A percentile compares a stretch with the other conserved stretches of the same genome.
Conservation (phyloP, 306 rosid species). For the Cicer yamashitae region DNA sequence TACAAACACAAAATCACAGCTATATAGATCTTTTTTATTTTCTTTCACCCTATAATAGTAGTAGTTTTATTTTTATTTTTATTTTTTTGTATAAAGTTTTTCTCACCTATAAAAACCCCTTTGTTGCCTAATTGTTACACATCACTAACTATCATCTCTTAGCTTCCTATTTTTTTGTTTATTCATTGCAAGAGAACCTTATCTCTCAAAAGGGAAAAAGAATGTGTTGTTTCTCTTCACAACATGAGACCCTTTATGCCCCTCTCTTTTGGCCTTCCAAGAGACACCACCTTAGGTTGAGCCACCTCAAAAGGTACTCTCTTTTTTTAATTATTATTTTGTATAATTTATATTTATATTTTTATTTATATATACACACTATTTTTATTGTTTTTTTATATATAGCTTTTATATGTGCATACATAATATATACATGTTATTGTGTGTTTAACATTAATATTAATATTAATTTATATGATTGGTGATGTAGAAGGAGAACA, state of each 20-base stretch:
- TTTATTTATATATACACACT: too few species aligned
- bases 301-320: constrained; percentile 63
- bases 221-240: constrained; percentile 65
- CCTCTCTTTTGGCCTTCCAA: constrained; percentile 55
- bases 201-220: constrained; percentile 41
- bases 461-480: not conserved
- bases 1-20: constrained; percentile 59
- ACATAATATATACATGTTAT: not conserved
- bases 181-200: constrained; percentile 27
- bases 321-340: not conserved
- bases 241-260: constrained; percentile 43
- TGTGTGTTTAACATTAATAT: constrained; percentile 22
- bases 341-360: too few species aligned
- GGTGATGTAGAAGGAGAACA: constrained; percentile 58
- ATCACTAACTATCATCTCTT: constrained; percentile 39
- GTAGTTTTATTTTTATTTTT: too few species aligned
- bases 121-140: constrained; percentile 43
- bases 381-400: not conserved
- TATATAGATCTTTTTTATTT: constrained; percentile 28
- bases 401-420: not conserved
- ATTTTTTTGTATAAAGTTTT: constrained; percentile 10
- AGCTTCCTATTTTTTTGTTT: constrained; percentile 29
- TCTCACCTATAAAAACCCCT: constrained; percentile 55
- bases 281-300: constrained; percentile 53
- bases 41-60: constrained; percentile 5